These are phyloP conservation scores for Gracilaria domingensis DNA, from an alignment of 23 red algal genomes.

Conservation along the genomic window DNA sequence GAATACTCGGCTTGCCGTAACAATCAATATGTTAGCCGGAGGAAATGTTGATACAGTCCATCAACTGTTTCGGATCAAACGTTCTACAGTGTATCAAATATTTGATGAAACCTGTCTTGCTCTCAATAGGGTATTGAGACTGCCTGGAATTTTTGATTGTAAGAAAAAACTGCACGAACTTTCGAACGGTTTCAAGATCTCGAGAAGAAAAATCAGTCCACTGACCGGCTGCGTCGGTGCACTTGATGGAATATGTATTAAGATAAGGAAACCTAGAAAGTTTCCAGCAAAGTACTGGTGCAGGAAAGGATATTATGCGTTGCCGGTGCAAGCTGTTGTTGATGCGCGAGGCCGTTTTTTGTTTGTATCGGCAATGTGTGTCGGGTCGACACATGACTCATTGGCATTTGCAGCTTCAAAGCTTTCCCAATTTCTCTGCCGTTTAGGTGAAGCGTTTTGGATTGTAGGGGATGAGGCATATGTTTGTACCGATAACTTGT, in stretches of 20 bases:
- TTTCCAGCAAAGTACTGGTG: constrained; percentile 1
- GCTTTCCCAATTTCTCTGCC: neutral
- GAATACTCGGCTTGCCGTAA: neutral
- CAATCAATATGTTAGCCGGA: neutral
- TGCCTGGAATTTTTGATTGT: neutral
- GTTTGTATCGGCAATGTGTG: constrained; percentile 32
- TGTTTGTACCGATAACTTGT: constrained; percentile 34
- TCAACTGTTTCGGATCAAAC: neutral
- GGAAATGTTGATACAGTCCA: neutral
- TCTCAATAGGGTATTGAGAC: neutral
- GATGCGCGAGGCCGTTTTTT: neutral
- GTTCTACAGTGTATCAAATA: constrained; percentile 3
- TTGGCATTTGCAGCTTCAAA: constrained; percentile 19
- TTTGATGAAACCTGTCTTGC: constrained; percentile 19
- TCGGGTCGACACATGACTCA: constrained; percentile 34
- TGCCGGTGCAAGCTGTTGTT: too few relatives aligned
- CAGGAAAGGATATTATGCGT: constrained; percentile 30
- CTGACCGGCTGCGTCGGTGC: too few relatives aligned
- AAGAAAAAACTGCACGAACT: neutral
- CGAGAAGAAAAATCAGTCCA: neutral
- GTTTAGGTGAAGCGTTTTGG: neutral
- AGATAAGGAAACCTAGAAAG: neutral
- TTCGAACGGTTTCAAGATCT: neutral
- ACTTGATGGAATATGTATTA: constrained; percentile 37
- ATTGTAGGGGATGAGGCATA: constrained; percentile 57